Evolutionary conservation across 768 basidiomycete species (phyloP), one percentile per base, ranked within the genome.

Genomic region (Lentinus brumalis): DNA sequence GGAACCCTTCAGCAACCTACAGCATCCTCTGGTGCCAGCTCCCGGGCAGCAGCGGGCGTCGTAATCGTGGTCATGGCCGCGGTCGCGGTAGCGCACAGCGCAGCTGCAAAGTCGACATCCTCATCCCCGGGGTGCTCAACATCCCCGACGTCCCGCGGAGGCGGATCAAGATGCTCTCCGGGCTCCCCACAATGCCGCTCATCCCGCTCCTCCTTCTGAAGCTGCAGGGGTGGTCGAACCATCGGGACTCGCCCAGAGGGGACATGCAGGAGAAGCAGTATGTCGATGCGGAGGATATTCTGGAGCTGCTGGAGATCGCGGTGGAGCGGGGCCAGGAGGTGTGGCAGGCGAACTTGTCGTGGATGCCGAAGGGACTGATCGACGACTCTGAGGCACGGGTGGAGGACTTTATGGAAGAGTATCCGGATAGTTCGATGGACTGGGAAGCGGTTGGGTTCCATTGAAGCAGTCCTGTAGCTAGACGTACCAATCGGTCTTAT

Each of bases 271-370:
- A 51, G 14, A 83, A 82, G 65, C 35, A 35, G 35, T 35, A 35
- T 11, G 66, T 71, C 3, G 81, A 82, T 63, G 76, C 71, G 18
- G 58, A 62, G 14, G 81, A 83, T 60, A 75, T 83, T 26, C 53
- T 53, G 5, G 71, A 78, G 47, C 62, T 81, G 32, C 68, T 83
- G 54, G 56, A 67, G n/a, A 63, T 81, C n/a, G 76, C 74, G 14
- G 29, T 47, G 30, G 55, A 59, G 2, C 35, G 58, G 5, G 59
- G 52, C 16, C 42, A 56, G 26, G 31, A 26, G n/a, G 35, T 62
- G 3, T n/a, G 54, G 52, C 45, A 56, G 57, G 29, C 32, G 1
- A 59, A 50, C n/a, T 32, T 64, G 12, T 4, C 11, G 44, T 69
- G 67, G 67, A 8, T 69, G 31, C 67, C 66, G n/a, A n/a, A 15